phyloP scores from a whole-genome alignment of 2,329 filamentous ascomycete genomes.

The Aureobasidium sp. region DNA sequence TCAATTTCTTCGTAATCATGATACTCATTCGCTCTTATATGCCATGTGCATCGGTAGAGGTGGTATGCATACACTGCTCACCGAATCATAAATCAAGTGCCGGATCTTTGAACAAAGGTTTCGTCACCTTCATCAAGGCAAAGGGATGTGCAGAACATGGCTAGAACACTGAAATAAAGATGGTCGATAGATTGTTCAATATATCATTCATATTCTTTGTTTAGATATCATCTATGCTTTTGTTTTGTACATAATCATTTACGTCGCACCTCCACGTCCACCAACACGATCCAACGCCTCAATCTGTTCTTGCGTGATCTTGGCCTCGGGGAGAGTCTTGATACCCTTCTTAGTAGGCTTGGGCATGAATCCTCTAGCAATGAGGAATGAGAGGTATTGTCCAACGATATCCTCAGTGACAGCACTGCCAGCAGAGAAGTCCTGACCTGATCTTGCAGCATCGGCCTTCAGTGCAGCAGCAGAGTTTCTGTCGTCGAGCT shows the following conservation, averaged over 20 bases:
- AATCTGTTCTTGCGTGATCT: constrained; percentile 42
- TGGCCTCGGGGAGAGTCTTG: constrained; percentile 38
- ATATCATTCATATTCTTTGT: neutral
- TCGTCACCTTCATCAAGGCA: no score
- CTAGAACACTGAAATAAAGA: no score
- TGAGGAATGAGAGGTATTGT: constrained; percentile 57
- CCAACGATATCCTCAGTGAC: constrained; percentile 57
- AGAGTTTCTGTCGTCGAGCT: constrained; percentile 68
- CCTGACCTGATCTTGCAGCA: constrained; percentile 50
- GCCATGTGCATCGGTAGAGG: neutral
- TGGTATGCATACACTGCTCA: no score
- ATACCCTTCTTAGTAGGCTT: constrained; percentile 30
- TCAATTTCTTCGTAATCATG: neutral
- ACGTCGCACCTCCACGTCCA: constrained; percentile 39
- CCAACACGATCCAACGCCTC: constrained; percentile 47
- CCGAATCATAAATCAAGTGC: no score
- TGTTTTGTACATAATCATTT: neutral
- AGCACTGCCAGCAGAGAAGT: constrained; percentile 49
- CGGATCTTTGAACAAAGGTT: no score
- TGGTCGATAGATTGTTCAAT: neutral
- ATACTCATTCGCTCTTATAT: neutral
- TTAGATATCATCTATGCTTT: neutral
- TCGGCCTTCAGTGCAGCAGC: constrained; percentile 58
- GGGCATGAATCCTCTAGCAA: constrained; percentile 56
- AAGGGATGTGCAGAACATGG: no score